Conservation (phyloP, 208 protist genomes). For the Tetramitus jugosus region DNA sequence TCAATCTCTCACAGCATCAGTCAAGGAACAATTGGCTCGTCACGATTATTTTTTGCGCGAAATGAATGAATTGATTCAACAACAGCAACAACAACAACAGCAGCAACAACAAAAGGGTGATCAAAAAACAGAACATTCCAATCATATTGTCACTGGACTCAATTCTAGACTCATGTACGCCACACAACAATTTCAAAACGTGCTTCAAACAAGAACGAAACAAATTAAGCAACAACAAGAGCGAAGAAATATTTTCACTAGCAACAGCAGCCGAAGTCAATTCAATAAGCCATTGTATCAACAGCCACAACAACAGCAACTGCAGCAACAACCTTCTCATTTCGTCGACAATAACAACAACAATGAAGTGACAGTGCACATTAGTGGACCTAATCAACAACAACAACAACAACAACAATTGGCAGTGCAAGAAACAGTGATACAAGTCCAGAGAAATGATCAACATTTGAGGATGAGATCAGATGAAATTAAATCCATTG, state of each 20-base stretch:
- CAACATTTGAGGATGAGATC: background rate
- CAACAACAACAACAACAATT: no score
- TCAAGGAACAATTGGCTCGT: background rate
- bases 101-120: background rate
- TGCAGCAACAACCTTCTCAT: background rate
- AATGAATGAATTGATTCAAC: background rate
- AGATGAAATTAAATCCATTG: background rate
- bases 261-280: no score
- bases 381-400: no score
- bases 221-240: background rate
- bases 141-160: background rate
- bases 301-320: background rate
- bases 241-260: no score
- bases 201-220: conserved; percentile 7
- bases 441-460: no score
- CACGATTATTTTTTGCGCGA: background rate
- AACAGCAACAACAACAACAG: background rate
- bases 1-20: background rate
- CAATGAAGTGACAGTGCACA: no score
- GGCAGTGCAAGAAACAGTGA: no score
- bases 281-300: background rate
- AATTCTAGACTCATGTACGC: background rate
- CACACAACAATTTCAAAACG: conserved; percentile 4
- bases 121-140: conserved; percentile 4
- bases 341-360: background rate